Conservation (phyloP, 305 asterid species). For the Ajuga reptans region DNA sequence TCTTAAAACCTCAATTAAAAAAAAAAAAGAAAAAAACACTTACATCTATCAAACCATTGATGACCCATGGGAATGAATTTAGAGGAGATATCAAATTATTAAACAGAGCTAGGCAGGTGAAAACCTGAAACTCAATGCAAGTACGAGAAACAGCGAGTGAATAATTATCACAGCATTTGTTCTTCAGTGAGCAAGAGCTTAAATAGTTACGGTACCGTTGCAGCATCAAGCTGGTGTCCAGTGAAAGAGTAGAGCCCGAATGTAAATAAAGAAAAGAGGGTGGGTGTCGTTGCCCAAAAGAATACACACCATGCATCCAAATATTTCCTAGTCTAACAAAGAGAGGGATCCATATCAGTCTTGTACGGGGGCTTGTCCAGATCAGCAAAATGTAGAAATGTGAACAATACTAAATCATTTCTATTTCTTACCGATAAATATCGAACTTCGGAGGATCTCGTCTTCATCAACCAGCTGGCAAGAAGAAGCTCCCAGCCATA, state of each 20-base stretch:
- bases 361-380: background rate
- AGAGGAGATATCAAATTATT: constrained; percentile 89
- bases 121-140: constrained; percentile 58
- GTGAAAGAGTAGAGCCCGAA: constrained; percentile 82
- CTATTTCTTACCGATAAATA: constrained; percentile 74
- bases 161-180: background rate
- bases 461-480: constrained; percentile 70
- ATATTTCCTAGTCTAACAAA: constrained; percentile 75
- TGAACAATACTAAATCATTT: background rate
- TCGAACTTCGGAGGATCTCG: constrained; percentile 74
- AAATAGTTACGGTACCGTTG: constrained; percentile 58
- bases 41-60: constrained; percentile 95
- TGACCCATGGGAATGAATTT: constrained; percentile 99
- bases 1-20: constrained; percentile 9
- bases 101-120: constrained; percentile 92
- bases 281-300: constrained; percentile 99
- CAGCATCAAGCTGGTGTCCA: constrained; percentile 97
- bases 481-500: constrained; percentile 90
- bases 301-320: constrained; percentile 97
- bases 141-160: background rate
- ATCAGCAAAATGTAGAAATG: background rate
- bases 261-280: constrained; percentile 87
- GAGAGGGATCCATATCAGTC: constrained; percentile 13
- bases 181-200: constrained; percentile 10
- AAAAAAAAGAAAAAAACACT: constrained; percentile 22